Evolutionary conservation across 345 rosid genomes (phyloP).

Genomic region (Citrus glauca): DNA sequence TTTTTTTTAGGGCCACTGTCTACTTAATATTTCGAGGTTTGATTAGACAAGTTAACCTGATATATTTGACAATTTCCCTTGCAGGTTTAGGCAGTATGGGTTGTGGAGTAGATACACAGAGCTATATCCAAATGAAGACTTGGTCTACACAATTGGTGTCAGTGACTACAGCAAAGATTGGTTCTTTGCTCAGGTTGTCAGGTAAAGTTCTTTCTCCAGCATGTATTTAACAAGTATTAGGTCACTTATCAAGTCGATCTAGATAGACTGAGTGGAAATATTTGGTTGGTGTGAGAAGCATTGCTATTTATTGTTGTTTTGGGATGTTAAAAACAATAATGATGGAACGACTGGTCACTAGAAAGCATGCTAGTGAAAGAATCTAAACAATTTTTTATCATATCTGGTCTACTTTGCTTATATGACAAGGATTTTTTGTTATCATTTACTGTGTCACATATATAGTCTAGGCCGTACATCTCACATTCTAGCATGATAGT

Average conservation of each 20-base stretch:
- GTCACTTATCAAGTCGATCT: not conserved
- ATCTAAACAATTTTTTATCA: not conserved
- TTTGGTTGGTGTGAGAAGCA: not conserved
- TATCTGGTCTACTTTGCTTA: not conserved
- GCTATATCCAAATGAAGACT: constrained; percentile 70
- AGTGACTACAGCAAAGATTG: constrained; percentile 77
- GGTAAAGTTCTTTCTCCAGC: constrained; percentile 32
- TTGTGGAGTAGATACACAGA: constrained; percentile 86
- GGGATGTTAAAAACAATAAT: not conserved
- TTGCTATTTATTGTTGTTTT: not conserved
- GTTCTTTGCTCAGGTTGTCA: constrained; percentile 84
- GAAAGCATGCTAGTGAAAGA: not conserved
- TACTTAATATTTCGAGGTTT: not conserved
- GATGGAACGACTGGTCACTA: not conserved
- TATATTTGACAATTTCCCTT: not conserved
- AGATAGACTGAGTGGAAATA: not conserved
- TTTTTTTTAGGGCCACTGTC: not conserved
- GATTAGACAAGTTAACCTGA: not conserved
- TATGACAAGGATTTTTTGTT: not conserved
- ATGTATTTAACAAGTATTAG: not conserved
- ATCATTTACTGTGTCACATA: not conserved
- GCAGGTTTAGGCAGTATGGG: constrained; percentile 95
- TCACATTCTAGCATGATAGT: not conserved
- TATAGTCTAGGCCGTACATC: not conserved
- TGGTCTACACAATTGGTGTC: constrained; percentile 70